Evolutionary conservation across 164 flowering plant genomes (phyloP).

Genomic region (Stephania yunnanensis): DNA sequence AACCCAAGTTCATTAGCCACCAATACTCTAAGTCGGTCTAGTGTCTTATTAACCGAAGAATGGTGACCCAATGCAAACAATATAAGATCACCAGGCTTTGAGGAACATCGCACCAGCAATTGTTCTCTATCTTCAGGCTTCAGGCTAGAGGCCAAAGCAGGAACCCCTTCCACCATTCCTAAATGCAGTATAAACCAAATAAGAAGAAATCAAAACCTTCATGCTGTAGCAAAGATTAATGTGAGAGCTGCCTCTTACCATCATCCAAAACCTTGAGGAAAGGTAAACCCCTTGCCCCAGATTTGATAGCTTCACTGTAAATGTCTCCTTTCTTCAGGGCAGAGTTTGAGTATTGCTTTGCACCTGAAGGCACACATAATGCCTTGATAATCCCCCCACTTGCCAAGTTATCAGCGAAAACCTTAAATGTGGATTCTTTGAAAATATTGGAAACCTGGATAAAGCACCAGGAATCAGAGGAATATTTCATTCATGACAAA

Average conservation of each 20-base stretch:
- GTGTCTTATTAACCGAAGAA: slow-evolving; percentile 67
- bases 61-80: slow-evolving; percentile 77
- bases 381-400: slow-evolving; percentile 71
- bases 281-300: slow-evolving; percentile 96
- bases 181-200: slow-evolving; percentile 6
- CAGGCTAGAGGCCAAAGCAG: slow-evolving; percentile 70
- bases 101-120: slow-evolving; percentile 49
- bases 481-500: not conserved
- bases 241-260: slow-evolving; percentile 37
- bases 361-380: slow-evolving; percentile 74
- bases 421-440: slow-evolving; percentile 59
- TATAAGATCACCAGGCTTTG: slow-evolving; percentile 76
- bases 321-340: slow-evolving; percentile 89
- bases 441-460: slow-evolving; percentile 77
- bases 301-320: slow-evolving; percentile 71
- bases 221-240: not conserved
- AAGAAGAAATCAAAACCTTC: slow-evolving; percentile 4
- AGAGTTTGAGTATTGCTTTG: slow-evolving; percentile 70
- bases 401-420: slow-evolving; percentile 66
- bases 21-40: slow-evolving; percentile 67
- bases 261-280: slow-evolving; percentile 71
- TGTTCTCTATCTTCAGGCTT: slow-evolving; percentile 36
- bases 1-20: slow-evolving; percentile 64
- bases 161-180: slow-evolving; percentile 77
- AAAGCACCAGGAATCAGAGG: not conserved